These are phyloP conservation scores for Epichloe bromicola DNA, from an alignment of 2,329 filamentous ascomycete species.

Conservation along the genomic window DNA sequence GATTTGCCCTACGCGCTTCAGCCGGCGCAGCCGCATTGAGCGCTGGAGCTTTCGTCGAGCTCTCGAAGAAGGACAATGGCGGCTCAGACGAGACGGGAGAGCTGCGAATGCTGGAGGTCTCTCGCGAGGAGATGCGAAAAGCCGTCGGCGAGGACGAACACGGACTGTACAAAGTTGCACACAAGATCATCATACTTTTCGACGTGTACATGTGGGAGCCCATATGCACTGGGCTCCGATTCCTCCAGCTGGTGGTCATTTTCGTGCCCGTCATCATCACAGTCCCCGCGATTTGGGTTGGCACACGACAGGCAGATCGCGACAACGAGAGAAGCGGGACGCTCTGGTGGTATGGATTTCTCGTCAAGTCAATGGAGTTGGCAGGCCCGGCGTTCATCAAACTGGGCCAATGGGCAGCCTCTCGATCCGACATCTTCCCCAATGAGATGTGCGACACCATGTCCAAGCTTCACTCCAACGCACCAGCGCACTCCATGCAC, in stretches of 20 bases:
- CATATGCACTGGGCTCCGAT: conserved; percentile 73
- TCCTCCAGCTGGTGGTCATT: conserved; percentile 73
- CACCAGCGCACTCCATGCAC: conserved; percentile 76
- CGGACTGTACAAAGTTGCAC: conserved; percentile 43
- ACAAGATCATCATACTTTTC: conserved; percentile 50
- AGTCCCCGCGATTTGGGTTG: conserved; percentile 72
- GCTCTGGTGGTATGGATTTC: conserved; percentile 86
- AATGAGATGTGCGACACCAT: conserved; percentile 83
- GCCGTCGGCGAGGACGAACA: conserved; percentile 48
- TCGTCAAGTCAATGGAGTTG: conserved; percentile 81
- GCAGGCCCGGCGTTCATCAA: conserved; percentile 97
- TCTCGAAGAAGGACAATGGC: conserved; percentile 41
- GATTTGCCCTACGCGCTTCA: conserved; percentile 25
- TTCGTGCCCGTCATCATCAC: conserved; percentile 81
- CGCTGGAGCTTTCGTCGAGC: conserved; percentile 42
- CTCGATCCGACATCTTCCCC: conserved; percentile 90
- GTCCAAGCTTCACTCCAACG: conserved; percentile 90
- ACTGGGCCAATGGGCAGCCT: conserved; percentile 97
- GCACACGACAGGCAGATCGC: conserved; percentile 44
- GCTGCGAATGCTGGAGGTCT: conserved; percentile 74
- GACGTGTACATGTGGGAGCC: conserved; percentile 74
- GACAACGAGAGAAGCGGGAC: conserved; percentile 71
- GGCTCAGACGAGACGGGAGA: conserved; percentile 54
- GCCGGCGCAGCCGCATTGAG: conserved; percentile 33
- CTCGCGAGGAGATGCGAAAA: conserved; percentile 63